These are phyloP conservation scores for Alternaria ethzedia DNA, from an alignment of 2,329 filamentous ascomycete genomes.

Conservation along the genomic window DNA sequence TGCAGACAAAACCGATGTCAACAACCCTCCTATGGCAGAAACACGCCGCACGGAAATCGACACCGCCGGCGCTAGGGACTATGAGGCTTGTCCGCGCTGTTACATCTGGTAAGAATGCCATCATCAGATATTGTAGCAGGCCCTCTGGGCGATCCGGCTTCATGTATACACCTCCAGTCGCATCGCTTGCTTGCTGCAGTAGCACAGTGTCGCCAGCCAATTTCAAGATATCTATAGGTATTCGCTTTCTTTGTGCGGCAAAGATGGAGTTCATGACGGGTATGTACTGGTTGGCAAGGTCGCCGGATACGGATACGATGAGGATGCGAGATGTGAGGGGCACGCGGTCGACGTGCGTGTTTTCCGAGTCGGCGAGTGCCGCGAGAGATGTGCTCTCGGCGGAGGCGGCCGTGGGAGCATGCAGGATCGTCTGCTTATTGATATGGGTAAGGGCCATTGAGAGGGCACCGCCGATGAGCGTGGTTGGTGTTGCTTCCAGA, in stretches of 20 bases:
- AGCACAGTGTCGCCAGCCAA: constrained; percentile 87
- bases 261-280: constrained; percentile 99
- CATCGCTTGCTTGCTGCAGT: constrained; percentile 85
- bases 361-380: constrained; percentile 50
- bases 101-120: constrained; percentile 82
- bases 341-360: constrained; percentile 44
- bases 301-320: constrained; percentile 86
- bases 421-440: constrained; percentile 74
- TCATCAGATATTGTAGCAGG: constrained; percentile 91
- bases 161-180: constrained; percentile 74
- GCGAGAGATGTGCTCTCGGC: constrained; percentile 56
- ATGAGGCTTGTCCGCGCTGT: constrained; percentile 70
- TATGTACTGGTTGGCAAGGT: constrained; percentile 89
- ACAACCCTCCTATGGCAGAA: constrained; percentile 94
- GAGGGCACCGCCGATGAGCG: constrained; percentile 87
- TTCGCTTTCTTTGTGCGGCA: constrained; percentile 83
- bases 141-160: constrained; percentile 61
- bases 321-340: constrained; percentile 82
- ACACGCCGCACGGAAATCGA: constrained; percentile 97
- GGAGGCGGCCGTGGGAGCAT: constrained; percentile 45
- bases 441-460: constrained; percentile 90
- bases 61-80: constrained; percentile 79
- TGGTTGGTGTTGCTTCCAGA: constrained; percentile 73
- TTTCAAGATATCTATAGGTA: constrained; percentile 91
- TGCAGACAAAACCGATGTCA: constrained; percentile 93